Evolutionary conservation across 352 stramenopile genomes (phyloP), one percentile per base, ranked within the genome.

Genomic region (Phytophthora citrophthora): DNA sequence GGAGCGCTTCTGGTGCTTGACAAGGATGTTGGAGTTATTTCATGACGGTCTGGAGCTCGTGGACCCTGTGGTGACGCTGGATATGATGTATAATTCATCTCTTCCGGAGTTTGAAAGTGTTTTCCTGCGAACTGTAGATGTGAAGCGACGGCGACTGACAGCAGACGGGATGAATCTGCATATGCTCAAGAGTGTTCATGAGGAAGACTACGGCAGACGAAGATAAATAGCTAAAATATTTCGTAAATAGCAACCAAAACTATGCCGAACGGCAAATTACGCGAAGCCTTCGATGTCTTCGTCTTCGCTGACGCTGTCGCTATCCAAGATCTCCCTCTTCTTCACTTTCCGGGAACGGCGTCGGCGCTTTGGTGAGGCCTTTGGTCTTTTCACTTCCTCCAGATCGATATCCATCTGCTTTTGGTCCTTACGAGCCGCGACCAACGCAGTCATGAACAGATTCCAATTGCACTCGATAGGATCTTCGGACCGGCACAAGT

Each of bases 1-100:
- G 5, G 79, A 91, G 45, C 81, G 83, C 26, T 95, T 93, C 44
- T 95, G 86, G 86, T 89, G 84, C 55, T 79, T 88, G 23, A 55
- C 71, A n/a, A 69, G 77, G 20, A 63, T 92, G 34, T 44, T 93
- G 10, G 76, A 89, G 44, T 46, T 89, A 12, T 77, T 93, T 15
- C 62, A 85, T 29, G 74, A 89, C 23, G 77, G 77, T 11, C 55
- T 85, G 41, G 59, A 72, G 12, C 48, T 88, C 4, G 64, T 90
- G 20, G 80, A 89, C 5, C 68, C 80, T 4, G 16, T 64, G 6
- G 46, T 91, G 10, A 55, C 74, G 7, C 12, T 77, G 12, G 53
- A 79, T 15, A 59, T 56, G 31, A 34, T 91, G 11, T 64, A 83
- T 20, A 70, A 86, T 6, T 61, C 77, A 5, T 71, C 63, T 12